Evolutionary conservation across 106 monocot species (phyloP).

Genomic region (Ottelia alismoides): DNA sequence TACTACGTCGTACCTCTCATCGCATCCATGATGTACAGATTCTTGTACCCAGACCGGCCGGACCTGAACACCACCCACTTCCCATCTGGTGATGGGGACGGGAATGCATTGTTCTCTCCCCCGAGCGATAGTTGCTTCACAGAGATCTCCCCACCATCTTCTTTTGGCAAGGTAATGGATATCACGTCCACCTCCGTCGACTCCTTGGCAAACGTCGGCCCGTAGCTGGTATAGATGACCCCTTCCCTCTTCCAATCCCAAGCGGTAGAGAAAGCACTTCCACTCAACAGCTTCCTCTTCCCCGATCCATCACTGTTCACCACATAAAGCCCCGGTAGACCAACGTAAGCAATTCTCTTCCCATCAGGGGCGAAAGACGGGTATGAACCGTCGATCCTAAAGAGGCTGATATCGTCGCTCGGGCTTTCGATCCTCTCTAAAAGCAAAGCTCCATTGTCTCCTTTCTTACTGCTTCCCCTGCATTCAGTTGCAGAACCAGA

Average conservation of each 20-base stretch:
- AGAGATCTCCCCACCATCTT: constrained; percentile 5
- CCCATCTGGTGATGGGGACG: constrained; percentile 75
- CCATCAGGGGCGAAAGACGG: constrained; percentile 88
- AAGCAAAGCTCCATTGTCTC: constrained; percentile 16
- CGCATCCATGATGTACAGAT: constrained; percentile 75
- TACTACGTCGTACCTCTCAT: constrained; percentile 31
- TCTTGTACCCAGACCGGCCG: constrained; percentile 68
- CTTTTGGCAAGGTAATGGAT: constrained; percentile 32
- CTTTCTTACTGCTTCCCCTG: constrained; percentile 10
- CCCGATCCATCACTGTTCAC: constrained; percentile 67
- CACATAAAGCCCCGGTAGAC: constrained; percentile 59
- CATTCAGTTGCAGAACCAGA: too few species aligned
- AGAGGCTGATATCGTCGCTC: constrained; percentile 31
- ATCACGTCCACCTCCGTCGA: constrained; percentile 59
- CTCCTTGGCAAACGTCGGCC: constrained; percentile 46
- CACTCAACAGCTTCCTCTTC: constrained; percentile 25
- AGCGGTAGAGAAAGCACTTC: constrained; percentile 56
- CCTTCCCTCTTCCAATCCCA: constrained; percentile 96
- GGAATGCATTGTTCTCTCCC: constrained; percentile 86
- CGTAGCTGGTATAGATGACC: constrained; percentile 74
- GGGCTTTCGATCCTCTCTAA: constrained; percentile 57
- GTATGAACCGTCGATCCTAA: constrained; percentile 73
- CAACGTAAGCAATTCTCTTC: constrained; percentile 45
- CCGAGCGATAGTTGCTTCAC: constrained; percentile 65
- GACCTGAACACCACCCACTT: constrained; percentile 70